Evolutionary conservation across 345 rosid genomes (phyloP), one percentile per base, ranked within the genome.

Genomic region (Ceriops decandra): DNA sequence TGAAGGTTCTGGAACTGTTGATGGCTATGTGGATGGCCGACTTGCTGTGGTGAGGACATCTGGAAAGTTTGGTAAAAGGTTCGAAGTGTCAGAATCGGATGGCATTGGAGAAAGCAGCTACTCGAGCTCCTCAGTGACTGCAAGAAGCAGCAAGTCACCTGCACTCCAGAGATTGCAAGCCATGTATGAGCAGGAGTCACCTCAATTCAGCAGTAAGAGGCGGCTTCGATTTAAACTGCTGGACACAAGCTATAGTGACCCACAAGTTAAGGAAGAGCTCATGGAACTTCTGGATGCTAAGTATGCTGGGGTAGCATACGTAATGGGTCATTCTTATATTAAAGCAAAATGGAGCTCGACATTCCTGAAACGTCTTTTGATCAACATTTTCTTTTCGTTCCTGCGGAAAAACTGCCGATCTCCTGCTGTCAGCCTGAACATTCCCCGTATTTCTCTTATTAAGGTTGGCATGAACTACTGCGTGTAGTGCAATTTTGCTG

Each of bases 401-500:
- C 68, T 95, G 64, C 88, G 93, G 47, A 88, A 88, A 76, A 95
- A 95, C 72, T 83, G 99, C 75, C 72, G 97, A 57, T 81, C 88
- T 61, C 89, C 99, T 38, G 77, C 87, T 11, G 97, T 95, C 46
- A 80, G 78, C 67, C 74, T 91, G 83, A 86, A 84, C 79, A 88
- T 93, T 71, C 98, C 98, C 68, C 96, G 82, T 46, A 86, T 86
- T 54, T 91, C 96, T 71, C 75, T 91, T 68, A 91, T 93, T 60
- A 86, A 89, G 82, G 97, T 93, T 54, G 99, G 99, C n/a, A 83
- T 89, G 89, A 95, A 88, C 84, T 95, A 91, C 78, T 71, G 70
- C 69, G 63, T 95, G 69, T 91, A 77, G 71, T 26, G 42, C 32
- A 33, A 9, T 42, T 46, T 26, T 28, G 47, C 42, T 24, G 24